phyloP scores from a whole-genome alignment of 164 flowering plant genomes.

The Paratinospora sagittata region DNA sequence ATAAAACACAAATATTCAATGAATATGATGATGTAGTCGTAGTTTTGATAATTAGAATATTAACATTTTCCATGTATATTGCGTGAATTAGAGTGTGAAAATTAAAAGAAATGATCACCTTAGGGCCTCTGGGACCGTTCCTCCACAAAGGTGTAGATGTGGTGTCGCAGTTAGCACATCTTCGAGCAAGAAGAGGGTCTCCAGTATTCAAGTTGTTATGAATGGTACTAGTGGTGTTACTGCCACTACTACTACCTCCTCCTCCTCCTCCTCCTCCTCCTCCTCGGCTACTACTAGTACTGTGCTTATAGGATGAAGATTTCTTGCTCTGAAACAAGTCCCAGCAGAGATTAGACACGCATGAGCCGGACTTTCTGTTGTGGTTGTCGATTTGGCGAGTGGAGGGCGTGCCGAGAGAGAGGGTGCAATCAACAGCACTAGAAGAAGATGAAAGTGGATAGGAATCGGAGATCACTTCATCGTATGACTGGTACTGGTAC shows the following conservation, averaged over 20 bases:
- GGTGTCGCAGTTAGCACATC: slow-evolving; percentile 97
- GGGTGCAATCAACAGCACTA: slow-evolving; percentile 79
- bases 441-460: slow-evolving; percentile 26
- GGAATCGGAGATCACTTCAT: slow-evolving; percentile 1
- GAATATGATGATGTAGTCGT: too few species aligned
- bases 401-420: slow-evolving; percentile 87
- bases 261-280: too few species aligned
- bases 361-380: slow-evolving; percentile 17
- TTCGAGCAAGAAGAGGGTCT: slow-evolving; percentile 70
- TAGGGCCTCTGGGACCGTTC: slow-evolving; percentile 95
- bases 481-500: neutral
- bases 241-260: slow-evolving; percentile 21
- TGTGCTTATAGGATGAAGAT: slow-evolving; percentile 12
- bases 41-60: too few species aligned
- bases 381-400: slow-evolving; percentile 43
- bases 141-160: slow-evolving; percentile 98
- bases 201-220: slow-evolving; percentile 14
- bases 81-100: too few species aligned
- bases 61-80: too few species aligned
- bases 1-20: too few species aligned
- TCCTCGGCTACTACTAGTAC: too few species aligned
- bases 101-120: slow-evolving; percentile 41
- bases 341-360: slow-evolving; percentile 58
- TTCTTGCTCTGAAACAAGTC: slow-evolving; percentile 44
- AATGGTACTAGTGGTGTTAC: slow-evolving; percentile 17